These are phyloP conservation scores for Fusarium sp. DNA, from an alignment of 2,329 filamentous ascomycete genomes.

Conservation along the genomic window DNA sequence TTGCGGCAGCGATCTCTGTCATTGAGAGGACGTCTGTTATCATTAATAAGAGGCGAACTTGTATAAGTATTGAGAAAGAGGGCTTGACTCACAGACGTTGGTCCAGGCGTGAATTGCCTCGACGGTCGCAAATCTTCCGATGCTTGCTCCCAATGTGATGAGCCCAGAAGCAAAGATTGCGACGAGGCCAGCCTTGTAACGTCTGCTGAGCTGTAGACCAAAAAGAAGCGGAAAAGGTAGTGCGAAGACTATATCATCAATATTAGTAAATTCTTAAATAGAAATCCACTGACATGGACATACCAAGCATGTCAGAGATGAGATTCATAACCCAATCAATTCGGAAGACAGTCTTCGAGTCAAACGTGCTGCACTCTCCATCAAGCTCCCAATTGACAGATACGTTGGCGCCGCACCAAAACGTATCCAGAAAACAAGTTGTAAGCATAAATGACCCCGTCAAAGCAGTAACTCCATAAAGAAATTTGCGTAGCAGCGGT, in stretches of 20 bases:
- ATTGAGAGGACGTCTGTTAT: constrained; percentile 27
- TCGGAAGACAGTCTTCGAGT: constrained; percentile 40
- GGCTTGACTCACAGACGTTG: constrained; percentile 32
- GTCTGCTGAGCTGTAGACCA: constrained; percentile 26
- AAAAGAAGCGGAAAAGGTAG: constrained; percentile 27
- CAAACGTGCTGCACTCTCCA: constrained; percentile 37
- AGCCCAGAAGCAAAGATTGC: constrained; percentile 31
- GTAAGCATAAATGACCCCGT: constrained; percentile 37
- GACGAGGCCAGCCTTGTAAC: constrained; percentile 25
- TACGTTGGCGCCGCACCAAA: constrained; percentile 44
- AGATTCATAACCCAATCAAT: constrained; percentile 45
- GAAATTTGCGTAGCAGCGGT: constrained; percentile 35
- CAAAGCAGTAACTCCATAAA: constrained; percentile 34
- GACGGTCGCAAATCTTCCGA: constrained; percentile 29
- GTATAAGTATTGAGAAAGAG: too few species aligned
- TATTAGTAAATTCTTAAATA: background rate
- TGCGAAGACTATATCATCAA: constrained; percentile 1
- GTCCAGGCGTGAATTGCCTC: constrained; percentile 38
- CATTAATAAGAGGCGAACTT: too few species aligned
- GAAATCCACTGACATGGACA: fast-evolving
- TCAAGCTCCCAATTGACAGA: constrained; percentile 42
- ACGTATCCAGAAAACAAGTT: constrained; percentile 42
- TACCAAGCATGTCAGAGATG: constrained; percentile 27
- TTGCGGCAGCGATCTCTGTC: constrained; percentile 32
- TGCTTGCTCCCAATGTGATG: constrained; percentile 31